Base-by-base conservation (phyloP, 2,329 filamentous ascomycete genomes). In the Colletotrichum cereale region DNA sequence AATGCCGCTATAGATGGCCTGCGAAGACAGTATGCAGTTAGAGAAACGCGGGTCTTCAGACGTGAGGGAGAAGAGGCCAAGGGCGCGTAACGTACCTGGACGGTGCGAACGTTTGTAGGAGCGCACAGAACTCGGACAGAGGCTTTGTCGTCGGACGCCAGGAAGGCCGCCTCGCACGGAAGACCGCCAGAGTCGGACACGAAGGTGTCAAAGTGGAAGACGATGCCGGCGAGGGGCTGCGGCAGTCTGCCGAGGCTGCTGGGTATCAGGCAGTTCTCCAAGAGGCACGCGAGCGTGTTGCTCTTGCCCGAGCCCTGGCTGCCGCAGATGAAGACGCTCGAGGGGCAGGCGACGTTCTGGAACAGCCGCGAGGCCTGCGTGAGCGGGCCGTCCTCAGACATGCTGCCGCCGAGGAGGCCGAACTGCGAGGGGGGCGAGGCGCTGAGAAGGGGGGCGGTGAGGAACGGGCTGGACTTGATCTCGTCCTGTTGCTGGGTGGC, bases 151-250 rank as follows among this genome's bases (percentile, higher is more conserved):
- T 82, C 75, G 0, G 84, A 85, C 0, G 85, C 82, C 3, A 92
- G 78, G 73, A 85, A 89, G 0, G 89, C 88, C 0, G 87, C 89
- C 76, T 93, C 90, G 67, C 89, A 91, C 0, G 89, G 85, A 0
- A 81, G 82, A 16, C 86, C 86, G 1, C 83, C 79, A 0, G 77
- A 75, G 53, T 87, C 84, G 0, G 84, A 87, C 14, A 84, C 82
- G 72, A 88, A 89, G 0, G 84, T 85, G 73, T 91, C 89, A 69
- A 90, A 92, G 73, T 92, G 90, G 60, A 93, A 92, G 0, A 93
- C 86, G 0, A 93, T 79, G 0, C 88, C 90, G 0, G 89, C 88
- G 0, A 92, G 79, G 0, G 89, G 89, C 0, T 80, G 80, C 0
- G 84, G 82, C 1, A 91, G 80, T 0, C 78, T 76, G 8, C 86